Percentiles rank a stretch among this genome's conserved stretches.
These are phyloP conservation scores for Penicillium turbatum DNA, from an alignment of 495 filamentous ascomycete species.

Conservation along the genomic window DNA sequence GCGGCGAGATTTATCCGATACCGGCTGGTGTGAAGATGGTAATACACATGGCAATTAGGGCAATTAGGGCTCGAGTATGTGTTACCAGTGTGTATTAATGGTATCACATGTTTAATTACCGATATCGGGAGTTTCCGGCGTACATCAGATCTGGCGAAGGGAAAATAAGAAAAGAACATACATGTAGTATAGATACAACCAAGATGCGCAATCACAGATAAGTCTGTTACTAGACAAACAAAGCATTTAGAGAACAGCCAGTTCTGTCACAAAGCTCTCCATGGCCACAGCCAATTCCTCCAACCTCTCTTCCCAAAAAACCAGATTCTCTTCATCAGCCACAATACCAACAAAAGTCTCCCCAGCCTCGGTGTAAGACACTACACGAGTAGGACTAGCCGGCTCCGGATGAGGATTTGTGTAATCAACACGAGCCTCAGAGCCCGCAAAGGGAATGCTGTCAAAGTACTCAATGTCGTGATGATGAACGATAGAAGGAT, in stretches of 20 bases:
- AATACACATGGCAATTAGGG: conserved; percentile 7
- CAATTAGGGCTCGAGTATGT: background rate
- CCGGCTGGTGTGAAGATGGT: background rate
- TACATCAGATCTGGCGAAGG: no score
- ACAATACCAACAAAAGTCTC: conserved; percentile 10
- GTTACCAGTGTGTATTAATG: background rate
- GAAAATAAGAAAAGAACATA: no score
- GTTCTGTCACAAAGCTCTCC: conserved; percentile 6
- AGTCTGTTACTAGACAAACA: background rate
- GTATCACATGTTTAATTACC: conserved; percentile 1
- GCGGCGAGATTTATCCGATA: background rate
- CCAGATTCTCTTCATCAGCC: conserved; percentile 5
- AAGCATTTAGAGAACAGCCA: background rate
- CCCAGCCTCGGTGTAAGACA: conserved; percentile 6
- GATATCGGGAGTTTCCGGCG: background rate
- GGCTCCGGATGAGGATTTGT: conserved; percentile 12
- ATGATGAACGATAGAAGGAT: conserved; percentile 23
- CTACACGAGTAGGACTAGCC: conserved; percentile 2
- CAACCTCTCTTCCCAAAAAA: conserved; percentile 9
- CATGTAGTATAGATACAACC: background rate
- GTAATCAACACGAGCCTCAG: conserved; percentile 9
- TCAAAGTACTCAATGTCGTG: conserved; percentile 29
- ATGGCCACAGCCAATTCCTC: conserved; percentile 4
- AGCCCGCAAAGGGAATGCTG: conserved; percentile 27
- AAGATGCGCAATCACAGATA: background rate